phyloP scores from a whole-genome alignment of 2,329 filamentous ascomycete species.

The Sporothrix inflata region DNA sequence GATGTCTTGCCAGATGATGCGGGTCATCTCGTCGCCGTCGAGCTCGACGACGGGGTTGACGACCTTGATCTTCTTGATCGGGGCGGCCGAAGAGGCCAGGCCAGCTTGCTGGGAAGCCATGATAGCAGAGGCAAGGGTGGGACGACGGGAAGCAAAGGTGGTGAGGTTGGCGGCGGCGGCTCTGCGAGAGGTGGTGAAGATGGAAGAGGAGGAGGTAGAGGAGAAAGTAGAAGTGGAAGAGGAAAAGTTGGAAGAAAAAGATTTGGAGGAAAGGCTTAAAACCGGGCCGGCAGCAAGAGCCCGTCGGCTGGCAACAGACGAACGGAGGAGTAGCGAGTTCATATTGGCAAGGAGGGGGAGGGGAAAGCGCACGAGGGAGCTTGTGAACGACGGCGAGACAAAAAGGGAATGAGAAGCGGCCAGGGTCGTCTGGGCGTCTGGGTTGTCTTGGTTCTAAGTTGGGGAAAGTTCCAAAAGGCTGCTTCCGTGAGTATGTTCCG shows the following conservation, averaged over 20 bases:
- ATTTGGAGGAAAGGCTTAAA: conserved; percentile 31
- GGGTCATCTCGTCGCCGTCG: conserved; percentile 94
- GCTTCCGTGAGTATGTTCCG: conserved; percentile 24
- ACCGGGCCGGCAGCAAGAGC: conserved; percentile 30
- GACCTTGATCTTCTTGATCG: conserved; percentile 88
- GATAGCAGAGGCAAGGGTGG: conserved; percentile 42
- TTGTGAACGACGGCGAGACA: conserved; percentile 15
- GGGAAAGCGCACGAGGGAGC: not conserved
- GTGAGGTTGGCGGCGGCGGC: conserved; percentile 23
- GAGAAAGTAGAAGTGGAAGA: conserved; percentile 27
- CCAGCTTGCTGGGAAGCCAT: conserved; percentile 51
- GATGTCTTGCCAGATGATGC: conserved; percentile 99
- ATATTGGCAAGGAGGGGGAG: conserved; percentile 26
- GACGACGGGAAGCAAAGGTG: conserved; percentile 22
- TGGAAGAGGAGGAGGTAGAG: conserved; percentile 20
- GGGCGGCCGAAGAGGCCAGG: conserved; percentile 29
- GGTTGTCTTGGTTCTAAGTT: not conserved
- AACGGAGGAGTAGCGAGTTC: conserved; percentile 31
- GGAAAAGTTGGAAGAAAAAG: conserved; percentile 29
- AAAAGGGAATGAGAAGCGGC: conserved; percentile 7
- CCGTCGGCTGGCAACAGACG: conserved; percentile 30
- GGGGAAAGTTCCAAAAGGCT: conserved; percentile 6
- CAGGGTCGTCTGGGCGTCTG: conserved; percentile 15
- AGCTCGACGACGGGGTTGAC: conserved; percentile 98
- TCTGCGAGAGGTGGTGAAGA: conserved; percentile 24